Evolutionary conservation across 495 filamentous ascomycete species (phyloP), one percentile per base, ranked within the genome.

Genomic region (Penicillium waksmanii): DNA sequence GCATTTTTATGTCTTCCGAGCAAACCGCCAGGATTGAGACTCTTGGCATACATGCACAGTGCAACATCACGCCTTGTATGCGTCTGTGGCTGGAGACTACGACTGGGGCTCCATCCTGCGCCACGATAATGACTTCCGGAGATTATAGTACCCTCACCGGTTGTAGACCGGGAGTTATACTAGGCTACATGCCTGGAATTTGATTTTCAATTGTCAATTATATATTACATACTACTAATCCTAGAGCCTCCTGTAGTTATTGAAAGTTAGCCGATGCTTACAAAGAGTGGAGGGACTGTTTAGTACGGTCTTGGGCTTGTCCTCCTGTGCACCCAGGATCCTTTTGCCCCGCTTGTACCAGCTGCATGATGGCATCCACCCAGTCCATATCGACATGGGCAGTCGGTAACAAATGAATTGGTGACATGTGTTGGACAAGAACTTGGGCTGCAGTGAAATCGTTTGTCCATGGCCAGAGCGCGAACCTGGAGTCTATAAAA

Each of bases 401-500:
- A 35, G 25, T 33, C 18, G 10, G 10, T 54, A 54, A 51, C 64
- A 58, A 66, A 66, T 66, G 51, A 61, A 51, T 47, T 52, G 18
- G 23, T 3, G 61, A 60, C 61, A 66, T 56, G 61, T 64, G 61
- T 64, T 50, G 33, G 51, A 64, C 61, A 56, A 52, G 64, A 56
- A 31, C 31, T 38, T 34, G 55, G 58, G 51, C 51, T 61, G 56
- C 54, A 58, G 61, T 51, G 51, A 15, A 50, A 58, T 42, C 17
- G 12, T 12, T 27, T 50, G 43, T 38, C 34, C 21, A 31, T 13
- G 47, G n/a, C 18, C 25, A 23, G 31, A 5, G 44, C 13, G 38
- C 3, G 27, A 19, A 17, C 25, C 49, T 48, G 19, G 47, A 25
- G 25, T 51, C 38, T 55, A 53, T 46, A 58, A 58, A 40, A 34